These are phyloP conservation scores for Phoma sp. DNA, from an alignment of 2,329 filamentous ascomycete species.

Conservation along the genomic window DNA sequence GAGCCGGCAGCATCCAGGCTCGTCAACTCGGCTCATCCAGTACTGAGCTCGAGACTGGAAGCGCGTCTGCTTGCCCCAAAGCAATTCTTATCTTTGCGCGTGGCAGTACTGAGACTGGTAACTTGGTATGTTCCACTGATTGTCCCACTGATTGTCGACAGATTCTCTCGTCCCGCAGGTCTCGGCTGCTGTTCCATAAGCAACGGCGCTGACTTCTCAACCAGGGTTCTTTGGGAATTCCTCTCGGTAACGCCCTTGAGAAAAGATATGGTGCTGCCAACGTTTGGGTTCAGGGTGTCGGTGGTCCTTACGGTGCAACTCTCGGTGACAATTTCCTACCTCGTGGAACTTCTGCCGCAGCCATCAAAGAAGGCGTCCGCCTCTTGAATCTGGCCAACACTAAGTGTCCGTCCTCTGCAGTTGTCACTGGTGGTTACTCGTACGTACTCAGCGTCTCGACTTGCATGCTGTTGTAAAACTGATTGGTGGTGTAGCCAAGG, in stretches of 20 bases:
- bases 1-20: slow-evolving; percentile 9
- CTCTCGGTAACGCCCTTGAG: slow-evolving; percentile 30
- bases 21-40: slow-evolving; percentile 22
- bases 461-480: no score
- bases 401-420: slow-evolving; percentile 48
- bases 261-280: slow-evolving; percentile 30
- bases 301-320: slow-evolving; percentile 46
- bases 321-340: slow-evolving; percentile 45
- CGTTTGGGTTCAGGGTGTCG: slow-evolving; percentile 45
- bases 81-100: slow-evolving; percentile 41
- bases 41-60: slow-evolving; percentile 35
- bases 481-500: no score
- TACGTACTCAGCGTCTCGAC: no score
- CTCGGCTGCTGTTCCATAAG: no score
- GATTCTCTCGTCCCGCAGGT: no score
- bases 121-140: slow-evolving; percentile 32
- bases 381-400: slow-evolving; percentile 47
- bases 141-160: no score
- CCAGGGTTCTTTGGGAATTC: no score
- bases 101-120: slow-evolving; percentile 33
- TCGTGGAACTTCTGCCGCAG: slow-evolving; percentile 40
- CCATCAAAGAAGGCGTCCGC: slow-evolving; percentile 45
- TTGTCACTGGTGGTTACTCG: slow-evolving; percentile 53
- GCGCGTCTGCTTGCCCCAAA: slow-evolving; percentile 27
- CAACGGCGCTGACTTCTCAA: no score